Evolutionary conservation across 2,329 filamentous ascomycete species (phyloP), one percentile per base, ranked within the genome.

Genomic region (Fusarium mexicanum): DNA sequence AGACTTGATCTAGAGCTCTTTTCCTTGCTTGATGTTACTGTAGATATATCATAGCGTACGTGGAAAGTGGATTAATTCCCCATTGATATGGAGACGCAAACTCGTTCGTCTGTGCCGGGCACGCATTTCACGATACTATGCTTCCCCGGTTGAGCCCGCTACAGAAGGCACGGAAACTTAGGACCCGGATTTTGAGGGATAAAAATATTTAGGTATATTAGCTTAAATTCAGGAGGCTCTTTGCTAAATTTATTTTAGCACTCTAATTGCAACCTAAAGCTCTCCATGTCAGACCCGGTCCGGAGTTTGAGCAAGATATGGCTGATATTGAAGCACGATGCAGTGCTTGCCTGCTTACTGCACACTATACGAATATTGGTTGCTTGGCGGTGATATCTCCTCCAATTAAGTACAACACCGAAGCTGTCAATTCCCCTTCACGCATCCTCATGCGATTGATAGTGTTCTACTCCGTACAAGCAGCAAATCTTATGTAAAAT

Each of bases 1-100:
- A 31, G 47, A 50, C 67, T 74, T 67, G 71, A 73, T 72, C 55
- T 38, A 70, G 57, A 71, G 68, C 41, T 41, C 35, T 60, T 61
- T 40, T 29, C 24, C 31, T 71, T 74, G 67, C 71, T 68, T 74
- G 59, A 53, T 51, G 37, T 40, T 55, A 29, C 43, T 29, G 64
- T 58, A 55, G 67, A 33, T 46, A 38, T 38, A 38, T 60, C 69
- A 46, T 61, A 74, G 58, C 64, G 58, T 69, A 58, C 59, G 46
- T 66, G 61, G 60, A 26, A 44, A 70, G 67, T 70, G 67, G 67
- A 70, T 70, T 69, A 22, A 40, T 31, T 41, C 31, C 40, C 55
- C 54, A 58, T 53, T 37, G 46, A 64, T 47, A 65, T 66, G 50
- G 70, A 64, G 71, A 62, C 66, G 16, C 64, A 41, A 61, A 64